Conservation (phyloP, 2,329 filamentous ascomycete species). For the Aureobasidium mangrovei region DNA sequence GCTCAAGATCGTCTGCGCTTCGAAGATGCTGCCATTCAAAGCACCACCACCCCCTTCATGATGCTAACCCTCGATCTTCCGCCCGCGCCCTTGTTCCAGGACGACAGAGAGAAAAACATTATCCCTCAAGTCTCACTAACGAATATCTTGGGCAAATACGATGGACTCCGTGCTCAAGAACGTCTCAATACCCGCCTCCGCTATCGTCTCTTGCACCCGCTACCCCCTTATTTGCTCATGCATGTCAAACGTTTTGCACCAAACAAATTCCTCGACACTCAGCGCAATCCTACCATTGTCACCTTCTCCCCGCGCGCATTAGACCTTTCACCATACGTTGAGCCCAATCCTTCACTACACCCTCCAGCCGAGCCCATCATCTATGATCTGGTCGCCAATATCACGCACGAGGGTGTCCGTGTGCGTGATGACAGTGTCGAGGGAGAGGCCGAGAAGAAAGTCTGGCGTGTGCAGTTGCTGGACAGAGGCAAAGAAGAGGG, state of each 20-base stretch:
- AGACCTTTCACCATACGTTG: conserved; percentile 83
- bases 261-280: conserved; percentile 91
- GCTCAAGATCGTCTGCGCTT: conserved; percentile 81
- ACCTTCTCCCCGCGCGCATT: conserved; percentile 82
- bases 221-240: conserved; percentile 85
- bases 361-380: conserved; percentile 72
- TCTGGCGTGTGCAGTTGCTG: conserved; percentile 86
- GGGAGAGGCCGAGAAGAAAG: conserved; percentile 82
- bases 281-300: conserved; percentile 91
- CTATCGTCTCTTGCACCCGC: conserved; percentile 79
- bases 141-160: conserved; percentile 82
- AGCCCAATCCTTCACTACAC: conserved; percentile 67
- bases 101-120: conserved; percentile 88
- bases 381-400: conserved; percentile 94
- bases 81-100: conserved; percentile 87
- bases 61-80: conserved; percentile 91
- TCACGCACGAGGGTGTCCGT: conserved; percentile 76
- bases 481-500: conserved; percentile 46
- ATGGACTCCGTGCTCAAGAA: conserved; percentile 79
- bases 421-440: conserved; percentile 73
- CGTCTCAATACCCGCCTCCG: conserved; percentile 80
- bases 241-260: conserved; percentile 95
- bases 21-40: conserved; percentile 80
- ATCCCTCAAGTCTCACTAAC: conserved; percentile 86
- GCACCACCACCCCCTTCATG: conserved; percentile 70